Evolutionary conservation across 208 protist species (phyloP).

Genomic region (Trypanosoma rangeli): DNA sequence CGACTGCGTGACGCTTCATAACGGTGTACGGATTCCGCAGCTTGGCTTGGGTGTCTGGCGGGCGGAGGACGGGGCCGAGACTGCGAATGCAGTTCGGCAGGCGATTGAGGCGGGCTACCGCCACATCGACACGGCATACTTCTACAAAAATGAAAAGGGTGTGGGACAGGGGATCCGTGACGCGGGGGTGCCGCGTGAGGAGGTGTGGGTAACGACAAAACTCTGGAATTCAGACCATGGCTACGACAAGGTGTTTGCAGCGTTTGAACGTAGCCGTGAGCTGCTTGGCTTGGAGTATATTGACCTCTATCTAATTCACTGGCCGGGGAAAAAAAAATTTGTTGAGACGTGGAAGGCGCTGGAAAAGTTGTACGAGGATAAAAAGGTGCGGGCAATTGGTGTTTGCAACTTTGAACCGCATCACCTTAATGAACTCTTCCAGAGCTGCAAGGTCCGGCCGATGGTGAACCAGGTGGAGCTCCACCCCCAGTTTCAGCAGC

Average conservation of each 20-base stretch:
- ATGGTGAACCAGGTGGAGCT: constrained; percentile 93
- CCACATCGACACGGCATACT: constrained; percentile 83
- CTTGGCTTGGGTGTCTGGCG: constrained; percentile 83
- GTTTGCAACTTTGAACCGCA: constrained; percentile 87
- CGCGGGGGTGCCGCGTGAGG: constrained; percentile 68
- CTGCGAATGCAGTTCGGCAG: constrained; percentile 40
- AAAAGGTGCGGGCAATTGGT: constrained; percentile 84
- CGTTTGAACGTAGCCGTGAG: constrained; percentile 68
- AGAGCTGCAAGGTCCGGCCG: constrained; percentile 62
- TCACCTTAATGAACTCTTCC: constrained; percentile 60
- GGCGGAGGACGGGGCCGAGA: constrained; percentile 43
- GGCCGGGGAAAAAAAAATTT: constrained; percentile 72
- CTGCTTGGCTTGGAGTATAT: constrained; percentile 92
- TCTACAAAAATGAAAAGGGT: constrained; percentile 84
- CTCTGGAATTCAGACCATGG: constrained; percentile 74
- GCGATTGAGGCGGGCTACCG: constrained; percentile 78
- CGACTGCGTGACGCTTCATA: constrained; percentile 44
- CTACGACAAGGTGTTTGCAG: constrained; percentile 62
- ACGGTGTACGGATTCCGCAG: constrained; percentile 71
- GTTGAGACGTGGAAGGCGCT: constrained; percentile 68
- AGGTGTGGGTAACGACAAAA: constrained; percentile 92
- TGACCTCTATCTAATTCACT: constrained; percentile 97
- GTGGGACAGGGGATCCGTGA: constrained; percentile 56
- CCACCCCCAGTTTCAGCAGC: constrained; percentile 76
- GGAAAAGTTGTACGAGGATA: constrained; percentile 63